Conservation (phyloP, 2,329 filamentous ascomycete genomes). For the Fusarium phyllophilum region DNA sequence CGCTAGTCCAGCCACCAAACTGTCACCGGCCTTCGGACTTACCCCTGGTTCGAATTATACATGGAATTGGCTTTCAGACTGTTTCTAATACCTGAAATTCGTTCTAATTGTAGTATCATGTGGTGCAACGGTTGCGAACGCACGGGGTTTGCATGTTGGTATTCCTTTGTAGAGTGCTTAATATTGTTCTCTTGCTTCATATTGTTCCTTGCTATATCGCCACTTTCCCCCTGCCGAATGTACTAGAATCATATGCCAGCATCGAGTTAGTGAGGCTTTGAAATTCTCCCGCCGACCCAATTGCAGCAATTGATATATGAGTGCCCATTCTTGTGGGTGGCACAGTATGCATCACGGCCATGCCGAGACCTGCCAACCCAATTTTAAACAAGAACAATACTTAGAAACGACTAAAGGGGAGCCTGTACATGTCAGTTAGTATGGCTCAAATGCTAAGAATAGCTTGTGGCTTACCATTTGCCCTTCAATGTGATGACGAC, state of each 20-base stretch:
- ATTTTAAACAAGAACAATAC: not conserved
- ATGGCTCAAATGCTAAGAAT: not conserved
- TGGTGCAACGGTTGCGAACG: conserved; percentile 3
- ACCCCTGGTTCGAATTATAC: not conserved
- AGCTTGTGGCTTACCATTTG: conserved; percentile 74
- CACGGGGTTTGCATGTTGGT: conserved; percentile 5
- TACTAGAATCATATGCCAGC: not conserved
- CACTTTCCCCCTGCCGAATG: not conserved
- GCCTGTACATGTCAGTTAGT: conserved; percentile 37
- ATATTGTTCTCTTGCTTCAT: conserved; percentile 47
- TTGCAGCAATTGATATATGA: not conserved
- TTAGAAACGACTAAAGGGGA: conserved; percentile 49
- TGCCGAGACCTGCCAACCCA: not conserved
- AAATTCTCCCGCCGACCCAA: not conserved
- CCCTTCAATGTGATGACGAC: conserved; percentile 84
- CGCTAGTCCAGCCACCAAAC: conserved; percentile 12
- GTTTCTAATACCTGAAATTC: not conserved
- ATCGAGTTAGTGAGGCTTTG: not conserved
- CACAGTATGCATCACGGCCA: not conserved
- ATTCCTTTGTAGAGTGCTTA: conserved; percentile 40
- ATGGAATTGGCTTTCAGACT: not conserved
- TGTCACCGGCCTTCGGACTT: conserved; percentile 8
- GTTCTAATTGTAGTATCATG: not conserved
- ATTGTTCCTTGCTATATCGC: conserved; percentile 21
- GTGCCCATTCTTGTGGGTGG: not conserved